Evolutionary conservation across 495 filamentous ascomycete genomes (phyloP).

Genomic region (Penicillium soppii): DNA sequence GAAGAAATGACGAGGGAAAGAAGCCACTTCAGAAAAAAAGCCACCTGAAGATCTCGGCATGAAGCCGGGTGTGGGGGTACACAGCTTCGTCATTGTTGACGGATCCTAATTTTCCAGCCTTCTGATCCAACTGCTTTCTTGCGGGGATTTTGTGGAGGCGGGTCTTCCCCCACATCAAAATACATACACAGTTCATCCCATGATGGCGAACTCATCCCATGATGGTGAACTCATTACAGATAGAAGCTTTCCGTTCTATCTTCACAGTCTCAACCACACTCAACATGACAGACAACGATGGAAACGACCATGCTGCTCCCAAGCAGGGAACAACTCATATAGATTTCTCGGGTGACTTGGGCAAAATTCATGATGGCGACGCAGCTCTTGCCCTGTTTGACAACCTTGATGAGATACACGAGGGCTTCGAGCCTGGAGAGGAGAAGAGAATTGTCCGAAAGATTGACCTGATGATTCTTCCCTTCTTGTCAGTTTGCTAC

Average conservation of each 20-base stretch:
- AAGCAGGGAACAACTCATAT: constrained; percentile 16
- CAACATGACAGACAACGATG: neutral
- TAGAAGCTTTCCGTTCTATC: no score
- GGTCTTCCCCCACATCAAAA: neutral
- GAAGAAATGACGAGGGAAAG: no score
- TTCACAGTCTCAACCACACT: no score
- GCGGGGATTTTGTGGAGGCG: constrained; percentile 3
- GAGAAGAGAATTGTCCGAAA: constrained; percentile 45
- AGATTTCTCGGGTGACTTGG: constrained; percentile 12
- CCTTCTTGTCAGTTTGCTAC: constrained; percentile 48
- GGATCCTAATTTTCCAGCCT: neutral
- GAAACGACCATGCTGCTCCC: no score
- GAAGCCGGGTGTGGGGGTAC: constrained; percentile 1
- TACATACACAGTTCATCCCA: no score
- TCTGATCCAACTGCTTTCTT: neutral
- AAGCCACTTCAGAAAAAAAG: no score
- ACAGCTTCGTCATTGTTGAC: neutral
- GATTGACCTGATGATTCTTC: constrained; percentile 42
- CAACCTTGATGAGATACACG: constrained; percentile 26
- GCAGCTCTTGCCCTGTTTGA: constrained; percentile 32
- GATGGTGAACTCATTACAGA: no score
- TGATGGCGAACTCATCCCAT: no score
- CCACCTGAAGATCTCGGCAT: neutral
- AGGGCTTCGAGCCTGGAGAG: constrained; percentile 38
- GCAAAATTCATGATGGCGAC: constrained; percentile 31